phyloP scores from a whole-genome alignment of 164 flowering plant genomes.

The Chimonanthus salicifolius region DNA sequence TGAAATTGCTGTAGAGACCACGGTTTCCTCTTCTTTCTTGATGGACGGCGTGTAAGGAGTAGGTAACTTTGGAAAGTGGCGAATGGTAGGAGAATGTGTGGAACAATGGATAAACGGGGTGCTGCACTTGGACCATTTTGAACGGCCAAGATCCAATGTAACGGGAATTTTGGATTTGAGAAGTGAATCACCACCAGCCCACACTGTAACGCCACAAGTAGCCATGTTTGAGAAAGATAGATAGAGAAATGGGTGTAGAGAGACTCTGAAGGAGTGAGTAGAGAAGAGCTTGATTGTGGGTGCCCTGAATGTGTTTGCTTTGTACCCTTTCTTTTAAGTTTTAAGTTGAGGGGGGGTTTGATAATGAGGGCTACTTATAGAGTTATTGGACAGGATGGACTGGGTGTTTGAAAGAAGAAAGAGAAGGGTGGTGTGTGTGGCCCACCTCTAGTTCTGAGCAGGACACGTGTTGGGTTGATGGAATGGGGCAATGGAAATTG shows the following conservation, averaged over 20 bases:
- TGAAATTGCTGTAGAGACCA: background rate
- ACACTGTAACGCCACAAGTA: background rate
- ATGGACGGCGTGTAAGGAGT: background rate
- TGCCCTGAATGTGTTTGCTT: background rate
- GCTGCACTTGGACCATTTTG: background rate
- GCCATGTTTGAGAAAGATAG: background rate
- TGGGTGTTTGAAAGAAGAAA: background rate
- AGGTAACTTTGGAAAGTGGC: slow-evolving; percentile 26
- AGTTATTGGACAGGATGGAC: background rate
- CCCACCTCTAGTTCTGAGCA: slow-evolving; percentile 24
- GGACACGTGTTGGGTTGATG: slow-evolving; percentile 56
- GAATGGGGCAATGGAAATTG: slow-evolving; percentile 23
- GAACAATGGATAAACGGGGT: slow-evolving; percentile 9
- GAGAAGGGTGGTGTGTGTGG: slow-evolving; percentile 17
- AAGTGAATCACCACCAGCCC: too few species aligned
- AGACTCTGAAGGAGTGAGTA: background rate
- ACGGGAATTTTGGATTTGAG: slow-evolving; percentile 5
- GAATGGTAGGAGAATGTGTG: slow-evolving; percentile 19
- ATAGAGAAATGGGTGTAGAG: background rate
- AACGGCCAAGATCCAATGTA: background rate
- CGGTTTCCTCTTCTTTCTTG: background rate
- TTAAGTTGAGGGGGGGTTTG: background rate
- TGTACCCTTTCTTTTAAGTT: background rate
- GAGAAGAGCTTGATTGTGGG: background rate
- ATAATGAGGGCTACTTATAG: slow-evolving; percentile 7